Evolutionary conservation across 192 early-diverging fungal genomes (phyloP).

Genomic region (Geranomyces michiganensis): DNA sequence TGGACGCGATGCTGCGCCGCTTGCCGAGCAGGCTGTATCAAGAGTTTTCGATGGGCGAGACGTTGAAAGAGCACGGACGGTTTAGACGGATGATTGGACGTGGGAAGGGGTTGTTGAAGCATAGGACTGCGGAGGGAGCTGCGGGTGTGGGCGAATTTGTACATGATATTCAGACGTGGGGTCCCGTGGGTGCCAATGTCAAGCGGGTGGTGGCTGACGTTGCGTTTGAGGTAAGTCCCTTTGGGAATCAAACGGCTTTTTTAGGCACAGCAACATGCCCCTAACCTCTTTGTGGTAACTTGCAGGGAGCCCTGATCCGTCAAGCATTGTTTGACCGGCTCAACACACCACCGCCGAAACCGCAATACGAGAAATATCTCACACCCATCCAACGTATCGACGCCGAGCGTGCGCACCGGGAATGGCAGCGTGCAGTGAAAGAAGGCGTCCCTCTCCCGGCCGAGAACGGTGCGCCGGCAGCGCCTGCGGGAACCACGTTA

Average conservation of each 20-base stretch:
- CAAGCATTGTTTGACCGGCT: conserved; percentile 11
- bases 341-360: conserved; percentile 18
- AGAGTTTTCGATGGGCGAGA: conserved; percentile 14
- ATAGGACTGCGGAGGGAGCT: neutral
- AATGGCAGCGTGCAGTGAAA: conserved; percentile 13
- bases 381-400: conserved; percentile 36
- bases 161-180: conserved; percentile 35
- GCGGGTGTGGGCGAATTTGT: conserved; percentile 16
- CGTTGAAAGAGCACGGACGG: conserved; percentile 21
- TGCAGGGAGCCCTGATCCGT: conserved; percentile 28
- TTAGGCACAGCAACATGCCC: neutral
- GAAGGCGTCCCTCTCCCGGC: neutral
- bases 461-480: neutral
- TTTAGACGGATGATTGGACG: conserved; percentile 18
- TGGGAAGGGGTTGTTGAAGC: conserved; percentile 27
- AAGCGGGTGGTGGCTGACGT: conserved; percentile 53
- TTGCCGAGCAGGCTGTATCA: conserved; percentile 20
- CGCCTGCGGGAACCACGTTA: neutral
- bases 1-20: conserved; percentile 26
- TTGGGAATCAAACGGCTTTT: neutral
- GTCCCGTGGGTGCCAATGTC: conserved; percentile 35
- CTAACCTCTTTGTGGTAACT: neutral
- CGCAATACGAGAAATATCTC: conserved; percentile 33
- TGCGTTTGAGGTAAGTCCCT: conserved; percentile 50
- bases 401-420: conserved; percentile 24